Percentiles rank a stretch among this genome's conserved stretches.
Evolutionary conservation across 2,329 filamentous ascomycete species (phyloP).

Genomic region (Claviceps sorghi): DNA sequence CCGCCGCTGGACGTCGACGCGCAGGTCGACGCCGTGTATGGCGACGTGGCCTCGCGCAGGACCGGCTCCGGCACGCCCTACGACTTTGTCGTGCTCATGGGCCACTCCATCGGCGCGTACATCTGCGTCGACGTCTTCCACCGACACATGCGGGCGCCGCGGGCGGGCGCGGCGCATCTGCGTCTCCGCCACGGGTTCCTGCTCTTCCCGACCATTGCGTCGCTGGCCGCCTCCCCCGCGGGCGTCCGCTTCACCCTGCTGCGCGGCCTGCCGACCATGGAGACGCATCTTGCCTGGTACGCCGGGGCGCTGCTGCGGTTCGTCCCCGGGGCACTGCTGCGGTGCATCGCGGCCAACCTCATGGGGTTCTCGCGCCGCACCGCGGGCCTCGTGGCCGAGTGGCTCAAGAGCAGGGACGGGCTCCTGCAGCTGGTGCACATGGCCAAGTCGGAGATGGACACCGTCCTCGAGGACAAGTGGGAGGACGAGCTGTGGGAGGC

Average conservation of each 20-base stretch:
- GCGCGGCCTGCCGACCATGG: conserved; percentile 26
- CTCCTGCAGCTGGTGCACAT: conserved; percentile 46
- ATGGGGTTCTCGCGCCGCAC: conserved; percentile 35
- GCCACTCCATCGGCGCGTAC: conserved; percentile 62
- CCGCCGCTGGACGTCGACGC: conserved; percentile 37
- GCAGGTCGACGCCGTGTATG: conserved; percentile 33
- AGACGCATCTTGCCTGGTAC: conserved; percentile 23
- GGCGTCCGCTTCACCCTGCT: conserved; percentile 34
- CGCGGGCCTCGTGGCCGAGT: conserved; percentile 35
- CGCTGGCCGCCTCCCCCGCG: conserved; percentile 48
- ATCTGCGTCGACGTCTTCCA: conserved; percentile 55
- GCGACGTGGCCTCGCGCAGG: conserved; percentile 16
- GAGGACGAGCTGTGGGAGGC: conserved; percentile 43
- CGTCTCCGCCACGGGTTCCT: conserved; percentile 41
- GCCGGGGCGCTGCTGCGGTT: conserved; percentile 29
- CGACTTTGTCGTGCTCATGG: conserved; percentile 50
- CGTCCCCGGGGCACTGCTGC: conserved; percentile 24
- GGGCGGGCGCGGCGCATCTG: too few species aligned
- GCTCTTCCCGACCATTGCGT: conserved; percentile 60
- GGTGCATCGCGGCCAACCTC: conserved; percentile 26
- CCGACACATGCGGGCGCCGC: conserved; percentile 30
- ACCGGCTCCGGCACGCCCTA: conserved; percentile 23
- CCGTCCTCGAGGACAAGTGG: conserved; percentile 45
- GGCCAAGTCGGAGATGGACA: conserved; percentile 44
- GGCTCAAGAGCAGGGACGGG: conserved; percentile 41